Conservation (phyloP, 805 yeast genomes). For the Pichia cabralensis region DNA sequence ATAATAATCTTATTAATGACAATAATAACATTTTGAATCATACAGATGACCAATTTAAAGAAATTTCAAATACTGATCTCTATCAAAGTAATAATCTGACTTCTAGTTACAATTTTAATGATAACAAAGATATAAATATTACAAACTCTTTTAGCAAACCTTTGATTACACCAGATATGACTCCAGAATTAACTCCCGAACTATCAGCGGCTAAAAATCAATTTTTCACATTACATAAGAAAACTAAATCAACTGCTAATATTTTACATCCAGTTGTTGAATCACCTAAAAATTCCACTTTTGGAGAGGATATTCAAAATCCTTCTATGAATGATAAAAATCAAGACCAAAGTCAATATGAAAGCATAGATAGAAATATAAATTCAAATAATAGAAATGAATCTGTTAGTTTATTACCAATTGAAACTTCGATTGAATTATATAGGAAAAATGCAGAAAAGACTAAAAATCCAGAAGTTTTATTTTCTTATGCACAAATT, state of each 20-base stretch:
- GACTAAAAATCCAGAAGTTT: slow-evolving; percentile 75
- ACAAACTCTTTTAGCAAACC: neutral
- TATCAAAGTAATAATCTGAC: too few relatives aligned
- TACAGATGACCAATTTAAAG: too few relatives aligned
- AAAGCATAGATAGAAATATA: too few relatives aligned
- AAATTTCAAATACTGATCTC: too few relatives aligned
- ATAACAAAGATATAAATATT: neutral
- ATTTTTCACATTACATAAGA: neutral
- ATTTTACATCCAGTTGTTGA: slow-evolving; percentile 6
- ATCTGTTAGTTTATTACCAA: slow-evolving; percentile 23
- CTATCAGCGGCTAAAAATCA: too few relatives aligned
- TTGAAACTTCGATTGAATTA: slow-evolving; percentile 66
- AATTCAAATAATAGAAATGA: neutral
- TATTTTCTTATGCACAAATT: slow-evolving; percentile 83
- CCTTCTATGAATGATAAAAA: too few relatives aligned
- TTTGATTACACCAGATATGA: too few relatives aligned
- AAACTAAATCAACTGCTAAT: slow-evolving; percentile 3
- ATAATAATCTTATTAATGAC: too few relatives aligned
- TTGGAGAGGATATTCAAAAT: neutral
- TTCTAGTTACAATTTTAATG: too few relatives aligned
- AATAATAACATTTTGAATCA: too few relatives aligned
- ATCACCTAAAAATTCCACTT: neutral
- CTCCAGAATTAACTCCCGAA: too few relatives aligned
- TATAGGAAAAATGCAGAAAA: slow-evolving; percentile 80
- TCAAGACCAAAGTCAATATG: too few relatives aligned